A percentile compares a stretch with the other conserved stretches of the same genome.
phyloP scores from a whole-genome alignment of 805 yeast genomes.

The Kuraishia molischiana region DNA sequence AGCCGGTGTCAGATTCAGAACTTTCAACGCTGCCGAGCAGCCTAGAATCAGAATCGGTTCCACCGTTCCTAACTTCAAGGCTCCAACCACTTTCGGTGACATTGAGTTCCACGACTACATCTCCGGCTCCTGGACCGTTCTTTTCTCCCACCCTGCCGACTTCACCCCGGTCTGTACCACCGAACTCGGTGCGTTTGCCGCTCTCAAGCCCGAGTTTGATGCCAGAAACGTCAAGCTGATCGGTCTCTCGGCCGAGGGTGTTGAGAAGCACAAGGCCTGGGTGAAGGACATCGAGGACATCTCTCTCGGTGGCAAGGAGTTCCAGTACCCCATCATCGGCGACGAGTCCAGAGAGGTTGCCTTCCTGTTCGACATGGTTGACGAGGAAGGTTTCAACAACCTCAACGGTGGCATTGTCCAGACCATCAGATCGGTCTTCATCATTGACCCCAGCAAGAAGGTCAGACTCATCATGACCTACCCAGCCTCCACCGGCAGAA shows the following conservation, averaged over 20 bases:
- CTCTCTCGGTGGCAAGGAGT: conserved; percentile 54
- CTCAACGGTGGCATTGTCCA: conserved; percentile 64
- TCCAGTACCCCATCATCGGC: conserved; percentile 85
- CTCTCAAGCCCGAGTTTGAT: conserved; percentile 80
- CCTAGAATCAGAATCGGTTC: conserved; percentile 73
- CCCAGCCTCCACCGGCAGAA: conserved; percentile 94
- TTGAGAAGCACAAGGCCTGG: conserved; percentile 78
- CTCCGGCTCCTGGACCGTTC: conserved; percentile 78
- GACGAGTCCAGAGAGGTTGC: conserved; percentile 82
- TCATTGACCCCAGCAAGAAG: conserved; percentile 86
- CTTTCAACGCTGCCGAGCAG: conserved; percentile 43
- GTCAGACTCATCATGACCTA: conserved; percentile 79
- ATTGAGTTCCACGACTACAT: conserved; percentile 82
- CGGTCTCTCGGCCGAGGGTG: conserved; percentile 81
- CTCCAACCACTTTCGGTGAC: conserved; percentile 73
- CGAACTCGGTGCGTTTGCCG: conserved; percentile 89
- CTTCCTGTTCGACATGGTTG: conserved; percentile 78
- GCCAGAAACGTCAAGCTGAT: conserved; percentile 80
- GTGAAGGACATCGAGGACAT: conserved; percentile 85
- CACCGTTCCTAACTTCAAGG: conserved; percentile 79
- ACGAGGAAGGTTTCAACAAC: conserved; percentile 73
- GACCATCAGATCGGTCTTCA: conserved; percentile 87
- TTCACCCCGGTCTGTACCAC: conserved; percentile 97
- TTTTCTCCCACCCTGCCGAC: conserved; percentile 93
- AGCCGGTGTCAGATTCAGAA: conserved; percentile 23